Evolutionary conservation across 805 yeast species (phyloP), one percentile per base, ranked within the genome.

Genomic region (Saccharomyces kudriavzevii): DNA sequence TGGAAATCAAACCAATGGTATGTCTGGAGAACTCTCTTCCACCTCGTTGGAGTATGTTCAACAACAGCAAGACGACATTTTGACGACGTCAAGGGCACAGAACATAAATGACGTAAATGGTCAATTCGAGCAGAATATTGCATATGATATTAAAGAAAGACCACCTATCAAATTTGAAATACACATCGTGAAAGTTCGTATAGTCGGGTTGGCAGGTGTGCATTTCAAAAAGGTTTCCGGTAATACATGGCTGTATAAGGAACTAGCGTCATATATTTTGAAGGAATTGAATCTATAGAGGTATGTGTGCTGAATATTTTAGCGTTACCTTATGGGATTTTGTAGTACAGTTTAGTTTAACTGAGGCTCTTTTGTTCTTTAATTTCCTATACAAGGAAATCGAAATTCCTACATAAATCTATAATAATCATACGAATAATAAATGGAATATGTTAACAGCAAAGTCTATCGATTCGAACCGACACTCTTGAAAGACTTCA

Each of bases 171-270:
- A 86, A 64, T 91, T 91, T 70, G 97, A 92, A 67, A 87, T 92
- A 57, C 90, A 87, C 67, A 83, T 91, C 58, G 97, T 91, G 45
- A 90, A 90, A 67, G 95, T 91, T 49, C 96, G 96, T 48, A 77
- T 91, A 59, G 87, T 91, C 52, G 89, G 95, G 4, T 75, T 92
- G 55, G 90, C 87, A 59, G 98, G 98, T 70, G 91, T 91, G 49
- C 97, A 92, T 69, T 90, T 91, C 75, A 92, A 92, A 77, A 91
- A 91, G 68, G 78, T 91, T 29, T 79, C 87, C 54, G 98, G 98
- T 64, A 90, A 92, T 68, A 89, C 96, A 1, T 91, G 97, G 97
- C 81, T 86, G 72, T 91, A 91, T 72, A 91, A 92, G 74, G 84
- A 90, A 9, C 75, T 91, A 65, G 97, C 97, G 1, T 84, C 92